phyloP scores from a whole-genome alignment of 2,329 filamentous ascomycete species.

The Bipolaris cookei region DNA sequence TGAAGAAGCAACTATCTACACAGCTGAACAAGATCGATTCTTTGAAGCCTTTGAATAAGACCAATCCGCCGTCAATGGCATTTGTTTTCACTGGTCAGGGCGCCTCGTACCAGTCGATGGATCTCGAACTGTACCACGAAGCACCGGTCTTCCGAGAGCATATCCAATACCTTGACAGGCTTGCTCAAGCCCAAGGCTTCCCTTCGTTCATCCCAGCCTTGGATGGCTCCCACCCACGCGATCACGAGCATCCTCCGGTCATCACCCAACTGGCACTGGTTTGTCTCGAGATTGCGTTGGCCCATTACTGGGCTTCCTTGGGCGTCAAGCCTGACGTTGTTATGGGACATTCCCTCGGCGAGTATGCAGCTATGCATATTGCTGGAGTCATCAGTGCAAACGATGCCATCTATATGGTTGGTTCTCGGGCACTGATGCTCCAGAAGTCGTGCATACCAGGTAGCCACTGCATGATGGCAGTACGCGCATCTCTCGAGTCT shows the following conservation, averaged over 20 bases:
- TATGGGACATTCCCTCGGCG: slow-evolving; percentile 43
- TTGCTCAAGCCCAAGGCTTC: slow-evolving; percentile 42
- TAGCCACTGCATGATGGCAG: slow-evolving; percentile 46
- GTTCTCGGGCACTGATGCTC: slow-evolving; percentile 39
- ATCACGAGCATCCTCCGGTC: slow-evolving; percentile 16
- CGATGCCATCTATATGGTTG: slow-evolving; percentile 48
- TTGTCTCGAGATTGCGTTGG: slow-evolving; percentile 49
- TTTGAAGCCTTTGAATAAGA: slow-evolving; percentile 35
- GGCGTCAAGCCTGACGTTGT: slow-evolving; percentile 24
- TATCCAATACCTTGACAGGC: slow-evolving; percentile 37
- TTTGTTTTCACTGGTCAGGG: slow-evolving; percentile 44
- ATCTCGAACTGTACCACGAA: slow-evolving; percentile 24
- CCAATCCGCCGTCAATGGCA: slow-evolving; percentile 12
- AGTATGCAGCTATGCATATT: slow-evolving; percentile 49
- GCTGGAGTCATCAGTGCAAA: slow-evolving; percentile 44
- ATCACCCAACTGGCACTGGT: slow-evolving; percentile 52
- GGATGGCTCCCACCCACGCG: slow-evolving; percentile 33
- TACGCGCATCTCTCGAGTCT: slow-evolving; percentile 9
- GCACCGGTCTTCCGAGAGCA: slow-evolving; percentile 37
- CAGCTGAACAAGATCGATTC: slow-evolving; percentile 32
- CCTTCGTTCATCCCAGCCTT: slow-evolving; percentile 33
- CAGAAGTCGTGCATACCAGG: slow-evolving; percentile 27
- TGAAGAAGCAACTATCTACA: background rate
- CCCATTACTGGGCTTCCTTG: slow-evolving; percentile 18
- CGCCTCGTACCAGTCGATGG: slow-evolving; percentile 27